Evolutionary conservation across 2,329 filamentous ascomycete species (phyloP), one percentile per base, ranked within the genome.

Genomic region (Trichoderma guizhouense): DNA sequence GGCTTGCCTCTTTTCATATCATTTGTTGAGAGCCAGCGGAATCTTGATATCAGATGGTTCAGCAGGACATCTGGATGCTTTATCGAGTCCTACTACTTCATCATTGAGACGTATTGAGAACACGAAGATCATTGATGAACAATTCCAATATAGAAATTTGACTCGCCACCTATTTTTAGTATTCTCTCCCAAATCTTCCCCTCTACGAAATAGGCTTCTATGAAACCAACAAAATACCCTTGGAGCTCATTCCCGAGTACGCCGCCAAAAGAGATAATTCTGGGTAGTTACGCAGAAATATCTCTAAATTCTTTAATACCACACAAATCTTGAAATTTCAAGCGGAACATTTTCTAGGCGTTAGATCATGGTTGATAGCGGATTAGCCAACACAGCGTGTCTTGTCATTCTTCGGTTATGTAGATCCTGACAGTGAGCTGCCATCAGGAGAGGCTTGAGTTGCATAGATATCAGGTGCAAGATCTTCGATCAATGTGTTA

Each of bases 31-130:
- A 47, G 2, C 7, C 18, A n/a, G 43, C 43, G 18, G 18, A 21
- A n/a, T 21, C 3, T 8, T 21, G 7, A 47, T 5, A 21, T 47
- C 11, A 11, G 18, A 8, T 5, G 8, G 18, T 21, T 8, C 8
- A 47, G 1, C 43, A 47, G 43, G 0, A 47, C 18, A 21, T 21
- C 1, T 2, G 0, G 18, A 47, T 21, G 43, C 8, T 47, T 11
- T 1, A 47, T 4, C 43, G 3, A 47, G 3, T 11, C 2, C 43
- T 21, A 4, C 0, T 5, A n/a, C n/a, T 3, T 1, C 1, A 21
- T 4, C 21, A 1, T 12, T n/a, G n/a, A 47, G 0, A 21, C 9
- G 43, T 21, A 8, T 21, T 47, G 8, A 18, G 18, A 18, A 2
- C 5, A 43, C 36, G 15, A 3, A 43, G 36, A 43, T 43, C 15